These are phyloP conservation scores for Teratosphaeria pseudoeucalypti DNA, from an alignment of 2,329 filamentous ascomycete genomes.

Conservation along the genomic window DNA sequence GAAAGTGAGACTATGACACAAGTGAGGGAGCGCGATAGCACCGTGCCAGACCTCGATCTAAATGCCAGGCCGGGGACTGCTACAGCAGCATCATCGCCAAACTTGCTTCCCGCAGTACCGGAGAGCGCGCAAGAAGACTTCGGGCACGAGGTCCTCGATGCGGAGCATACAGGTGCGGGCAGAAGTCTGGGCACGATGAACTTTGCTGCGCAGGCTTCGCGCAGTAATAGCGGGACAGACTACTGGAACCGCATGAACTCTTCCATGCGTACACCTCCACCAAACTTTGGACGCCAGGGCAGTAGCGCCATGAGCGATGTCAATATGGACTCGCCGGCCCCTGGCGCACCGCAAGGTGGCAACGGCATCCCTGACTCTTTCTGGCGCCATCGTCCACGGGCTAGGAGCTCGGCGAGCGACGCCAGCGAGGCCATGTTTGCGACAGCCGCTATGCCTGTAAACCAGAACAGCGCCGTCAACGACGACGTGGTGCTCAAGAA, in stretches of 20 bases:
- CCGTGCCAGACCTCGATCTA: conserved; percentile 20
- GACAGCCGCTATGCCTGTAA: conserved; percentile 3
- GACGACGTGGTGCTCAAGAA: conserved; percentile 26
- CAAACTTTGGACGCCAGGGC: conserved; percentile 46
- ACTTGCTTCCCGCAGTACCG: conserved; percentile 30
- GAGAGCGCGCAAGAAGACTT: conserved; percentile 57
- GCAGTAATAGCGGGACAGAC: conserved; percentile 59
- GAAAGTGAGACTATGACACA: conserved; percentile 95
- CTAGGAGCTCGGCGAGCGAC: conserved; percentile 22
- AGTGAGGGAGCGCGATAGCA: conserved; percentile 73
- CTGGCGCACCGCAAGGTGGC: conserved; percentile 6
- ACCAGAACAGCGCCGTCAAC: conserved; percentile 13
- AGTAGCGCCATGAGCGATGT: conserved; percentile 52
- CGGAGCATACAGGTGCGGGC: conserved; percentile 6
- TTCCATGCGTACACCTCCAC: conserved; percentile 52
- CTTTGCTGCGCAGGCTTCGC: conserved; percentile 65
- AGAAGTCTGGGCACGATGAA: conserved; percentile 45
- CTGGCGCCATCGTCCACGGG: conserved; percentile 19
- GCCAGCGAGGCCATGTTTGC: conserved; percentile 21
- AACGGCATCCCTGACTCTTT: conserved; percentile 6
- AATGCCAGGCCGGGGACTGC: conserved; percentile 4
- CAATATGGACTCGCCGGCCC: conserved; percentile 56
- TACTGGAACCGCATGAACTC: conserved; percentile 75
- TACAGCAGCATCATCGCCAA: neutral
- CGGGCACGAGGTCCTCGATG: conserved; percentile 47